These are phyloP conservation scores for Lodderomyces parapsilosis DNA, from an alignment of 1,139 yeast species.

Conservation along the genomic window DNA sequence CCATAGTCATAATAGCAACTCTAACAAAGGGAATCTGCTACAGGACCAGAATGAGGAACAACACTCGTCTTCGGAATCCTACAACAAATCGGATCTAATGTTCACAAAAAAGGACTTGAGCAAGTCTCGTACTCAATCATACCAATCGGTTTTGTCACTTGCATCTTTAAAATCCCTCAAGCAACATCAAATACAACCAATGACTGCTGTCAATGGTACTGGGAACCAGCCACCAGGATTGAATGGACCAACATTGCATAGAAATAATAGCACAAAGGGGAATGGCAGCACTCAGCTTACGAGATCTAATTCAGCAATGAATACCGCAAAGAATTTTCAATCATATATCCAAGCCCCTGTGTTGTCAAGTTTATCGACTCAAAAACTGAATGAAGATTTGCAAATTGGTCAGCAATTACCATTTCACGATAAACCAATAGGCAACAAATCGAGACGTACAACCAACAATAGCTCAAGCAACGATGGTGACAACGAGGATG, in stretches of 20 bases:
- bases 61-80: background rate
- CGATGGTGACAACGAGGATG: conserved; percentile 18
- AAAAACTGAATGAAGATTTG: conserved; percentile 29
- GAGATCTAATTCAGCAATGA: conserved; percentile 15
- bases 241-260: conserved; percentile 15
- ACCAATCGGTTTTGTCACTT: conserved; percentile 62
- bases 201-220: conserved; percentile 9
- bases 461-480: conserved; percentile 6
- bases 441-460: conserved; percentile 6
- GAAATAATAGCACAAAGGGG: conserved; percentile 26
- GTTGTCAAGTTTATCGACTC: conserved; percentile 37
- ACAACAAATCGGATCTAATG: conserved; percentile 25
- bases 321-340: conserved; percentile 38
- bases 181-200: conserved; percentile 22
- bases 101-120: conserved; percentile 56
- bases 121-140: conserved; percentile 56
- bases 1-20: conserved; percentile 3
- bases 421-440: conserved; percentile 25
- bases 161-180: conserved; percentile 54
- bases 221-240: conserved; percentile 4
- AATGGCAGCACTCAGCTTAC: conserved; percentile 9
- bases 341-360: conserved; percentile 51
- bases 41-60: conserved; percentile 1
- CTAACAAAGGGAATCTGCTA: background rate
- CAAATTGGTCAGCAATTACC: conserved; percentile 48